Percentiles rank a stretch among this genome's conserved stretches.
Conservation (phyloP, 1,139 yeast species). For the Suhomyces chickasaworum region DNA sequence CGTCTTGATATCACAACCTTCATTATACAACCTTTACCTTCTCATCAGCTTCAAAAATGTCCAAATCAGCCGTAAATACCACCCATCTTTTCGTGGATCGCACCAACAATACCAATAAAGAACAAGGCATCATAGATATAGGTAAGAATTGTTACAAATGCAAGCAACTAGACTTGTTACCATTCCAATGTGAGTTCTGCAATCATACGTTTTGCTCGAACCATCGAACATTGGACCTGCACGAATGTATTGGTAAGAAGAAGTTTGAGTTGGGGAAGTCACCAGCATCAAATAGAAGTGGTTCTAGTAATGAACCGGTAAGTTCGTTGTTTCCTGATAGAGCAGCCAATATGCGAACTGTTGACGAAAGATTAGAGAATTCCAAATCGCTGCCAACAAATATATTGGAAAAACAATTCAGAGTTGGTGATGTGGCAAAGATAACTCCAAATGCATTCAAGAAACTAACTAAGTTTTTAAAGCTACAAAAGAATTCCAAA, state of each 20-base stretch:
- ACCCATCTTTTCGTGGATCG: constrained; percentile 17
- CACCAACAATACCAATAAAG: constrained; percentile 15
- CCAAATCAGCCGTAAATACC: constrained; percentile 12
- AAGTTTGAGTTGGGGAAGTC: constrained; percentile 13
- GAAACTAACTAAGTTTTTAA: constrained; percentile 50
- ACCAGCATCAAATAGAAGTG: neutral
- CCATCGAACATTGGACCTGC: constrained; percentile 54
- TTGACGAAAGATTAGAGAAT: constrained; percentile 40
- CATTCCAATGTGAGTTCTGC: constrained; percentile 65
- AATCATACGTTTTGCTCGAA: constrained; percentile 56
- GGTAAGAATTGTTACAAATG: constrained; percentile 70
- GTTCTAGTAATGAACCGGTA: constrained; percentile 29
- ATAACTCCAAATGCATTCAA: constrained; percentile 40
- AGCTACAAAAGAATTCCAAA: constrained; percentile 27
- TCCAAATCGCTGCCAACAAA: constrained; percentile 30
- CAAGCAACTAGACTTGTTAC: constrained; percentile 66
- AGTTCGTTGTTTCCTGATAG: constrained; percentile 61
- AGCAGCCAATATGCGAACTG: constrained; percentile 36
- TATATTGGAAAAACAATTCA: constrained; percentile 27
- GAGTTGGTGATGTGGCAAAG: constrained; percentile 34
- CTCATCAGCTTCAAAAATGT: constrained; percentile 4
- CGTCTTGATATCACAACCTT: neutral
- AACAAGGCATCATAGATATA: constrained; percentile 60
- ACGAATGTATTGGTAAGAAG: constrained; percentile 40
- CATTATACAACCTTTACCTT: neutral